A percentile compares a stretch with the other conserved stretches of the same genome.
Conservation (phyloP, 2,329 filamentous ascomycete genomes). For the Epichloe aotearoae region DNA sequence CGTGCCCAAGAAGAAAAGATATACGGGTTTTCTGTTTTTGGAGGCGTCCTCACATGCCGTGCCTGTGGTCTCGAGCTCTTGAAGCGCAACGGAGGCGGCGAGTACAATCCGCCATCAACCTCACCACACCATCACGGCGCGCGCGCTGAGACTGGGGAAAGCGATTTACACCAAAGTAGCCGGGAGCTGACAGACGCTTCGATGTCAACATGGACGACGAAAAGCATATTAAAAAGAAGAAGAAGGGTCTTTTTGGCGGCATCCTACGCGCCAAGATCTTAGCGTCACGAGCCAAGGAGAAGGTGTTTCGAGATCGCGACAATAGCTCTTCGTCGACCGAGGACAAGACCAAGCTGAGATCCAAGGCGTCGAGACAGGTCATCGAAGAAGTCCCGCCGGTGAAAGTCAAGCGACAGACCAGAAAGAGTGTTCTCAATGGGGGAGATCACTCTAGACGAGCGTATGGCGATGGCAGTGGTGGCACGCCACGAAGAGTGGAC, state of each 20-base stretch:
- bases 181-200: background rate
- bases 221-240: conserved; percentile 18
- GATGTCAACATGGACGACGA: conserved; percentile 21
- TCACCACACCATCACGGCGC: too few species aligned
- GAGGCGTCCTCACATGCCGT: background rate
- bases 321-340: background rate
- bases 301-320: conserved; percentile 3
- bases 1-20: too few species aligned
- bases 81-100: background rate
- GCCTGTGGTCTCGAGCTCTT: background rate
- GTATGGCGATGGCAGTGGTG: background rate
- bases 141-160: too few species aligned
- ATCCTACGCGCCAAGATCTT: conserved; percentile 36
- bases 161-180: too few species aligned
- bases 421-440: background rate
- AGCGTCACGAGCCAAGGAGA: conserved; percentile 11
- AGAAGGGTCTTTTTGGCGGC: conserved; percentile 34
- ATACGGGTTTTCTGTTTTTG: background rate
- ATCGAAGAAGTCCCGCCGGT: background rate
- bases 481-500: background rate
- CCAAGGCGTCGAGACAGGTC: background rate
- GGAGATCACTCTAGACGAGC: background rate
- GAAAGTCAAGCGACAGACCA: background rate
- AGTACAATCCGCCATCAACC: too few species aligned
- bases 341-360: background rate